phyloP scores from a whole-genome alignment of 2,329 filamentous ascomycete species.

The Trichoderma semiorbis region DNA sequence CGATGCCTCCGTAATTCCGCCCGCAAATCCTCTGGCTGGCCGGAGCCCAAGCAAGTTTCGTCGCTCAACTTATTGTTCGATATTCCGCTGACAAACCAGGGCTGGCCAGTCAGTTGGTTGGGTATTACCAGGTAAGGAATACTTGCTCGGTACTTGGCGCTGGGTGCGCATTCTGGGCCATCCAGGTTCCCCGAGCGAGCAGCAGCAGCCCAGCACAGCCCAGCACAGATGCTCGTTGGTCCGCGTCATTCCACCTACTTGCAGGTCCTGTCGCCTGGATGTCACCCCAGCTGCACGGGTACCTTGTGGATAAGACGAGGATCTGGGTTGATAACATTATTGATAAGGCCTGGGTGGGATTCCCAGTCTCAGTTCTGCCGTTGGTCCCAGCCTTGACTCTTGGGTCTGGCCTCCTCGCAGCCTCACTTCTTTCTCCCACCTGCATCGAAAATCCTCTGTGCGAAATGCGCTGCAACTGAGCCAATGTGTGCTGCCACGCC shows the following conservation, averaged over 20 bases:
- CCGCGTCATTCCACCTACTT: background rate
- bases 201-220: background rate
- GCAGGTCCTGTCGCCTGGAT: background rate
- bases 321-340: background rate
- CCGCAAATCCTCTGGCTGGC: background rate
- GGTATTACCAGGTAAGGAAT: background rate
- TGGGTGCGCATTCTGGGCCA: background rate
- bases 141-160: background rate
- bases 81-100: background rate
- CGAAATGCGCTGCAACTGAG: background rate
- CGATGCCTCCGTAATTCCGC: slow-evolving; percentile 1
- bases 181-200: background rate
- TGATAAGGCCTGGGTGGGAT: background rate
- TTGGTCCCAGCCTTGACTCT: background rate
- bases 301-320: background rate
- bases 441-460: background rate
- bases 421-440: background rate
- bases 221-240: background rate
- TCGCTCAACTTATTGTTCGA: background rate
- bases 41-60: background rate
- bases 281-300: background rate
- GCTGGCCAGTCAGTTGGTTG: background rate
- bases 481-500: background rate
- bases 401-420: background rate
- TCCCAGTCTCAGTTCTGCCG: background rate